Base-by-base conservation (phyloP, 306 rosid species). In the Lathyrus sativus region DNA sequence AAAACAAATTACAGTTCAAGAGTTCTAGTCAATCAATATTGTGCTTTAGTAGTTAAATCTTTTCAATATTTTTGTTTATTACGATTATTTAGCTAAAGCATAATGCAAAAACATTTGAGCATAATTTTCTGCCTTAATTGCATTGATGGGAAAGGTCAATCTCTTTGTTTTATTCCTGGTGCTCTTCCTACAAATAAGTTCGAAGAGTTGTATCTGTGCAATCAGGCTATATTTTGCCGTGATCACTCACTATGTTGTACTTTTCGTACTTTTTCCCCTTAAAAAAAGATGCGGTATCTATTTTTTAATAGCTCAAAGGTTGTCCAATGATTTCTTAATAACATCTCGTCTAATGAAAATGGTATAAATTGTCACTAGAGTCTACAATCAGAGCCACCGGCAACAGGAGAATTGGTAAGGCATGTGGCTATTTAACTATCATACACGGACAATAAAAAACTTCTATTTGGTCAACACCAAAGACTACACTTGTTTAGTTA, bases 401-500 rank as follows among this genome's bases (percentile, higher is more conserved):
- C 9, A 39, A 48, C 53, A 19, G 29, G 43, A 49, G 4, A 61
- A 69, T 22, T 31, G 17, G 41, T 19, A 62, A 38, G 69, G 50
- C 19, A 24, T 42, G 38, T 51, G 31, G 31, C 9, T 19, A 51
- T 19, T 19, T 9, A 9, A 19, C 58, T 18, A 19, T 19, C 31
- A 19, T 3, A 51, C 7, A 10, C 19, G 12, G 7, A 50, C 37
- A 50, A 17, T 9, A 50, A 22, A 50, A 50, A 7, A 62, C 49
- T 72, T 60, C 29, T 62, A 45, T 31, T 24, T 72, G 29, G 54
- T 62, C 33, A 72, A 29, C 62, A 72, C 35, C 53, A 61, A 49
- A 39, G 70, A 15, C 43, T 7, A 41, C 29, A 72, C 62, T 13
- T 49, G 53, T 56, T 12, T 53, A 22, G 63, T 62, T 26, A 22